Evolutionary conservation across 371 early-diverging fungal species (phyloP).

Genomic region (Mortierella sp.): DNA sequence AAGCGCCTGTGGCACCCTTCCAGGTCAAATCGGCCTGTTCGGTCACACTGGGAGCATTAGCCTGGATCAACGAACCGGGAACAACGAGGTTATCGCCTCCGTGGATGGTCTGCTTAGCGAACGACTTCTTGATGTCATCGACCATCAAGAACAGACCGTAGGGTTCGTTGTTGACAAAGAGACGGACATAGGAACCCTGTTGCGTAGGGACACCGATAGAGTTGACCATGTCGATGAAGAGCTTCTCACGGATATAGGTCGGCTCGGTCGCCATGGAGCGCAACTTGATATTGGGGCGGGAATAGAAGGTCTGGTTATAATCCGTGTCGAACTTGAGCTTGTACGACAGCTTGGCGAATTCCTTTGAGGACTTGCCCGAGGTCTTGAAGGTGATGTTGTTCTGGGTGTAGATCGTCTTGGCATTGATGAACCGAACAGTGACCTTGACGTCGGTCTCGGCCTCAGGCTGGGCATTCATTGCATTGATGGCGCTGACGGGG

Average conservation of each 20-base stretch:
- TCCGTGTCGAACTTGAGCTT: slow-evolving; percentile 62
- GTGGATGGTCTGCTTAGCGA: slow-evolving; percentile 58
- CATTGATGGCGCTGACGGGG: slow-evolving; percentile 41
- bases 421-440: slow-evolving; percentile 60
- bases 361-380: slow-evolving; percentile 68
- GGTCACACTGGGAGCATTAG: slow-evolving; percentile 32
- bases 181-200: slow-evolving; percentile 61
- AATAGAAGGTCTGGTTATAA: slow-evolving; percentile 57
- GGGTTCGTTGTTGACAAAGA: slow-evolving; percentile 63
- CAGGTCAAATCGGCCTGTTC: slow-evolving; percentile 38
- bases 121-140: slow-evolving; percentile 64
- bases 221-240: slow-evolving; percentile 61
- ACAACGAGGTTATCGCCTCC: slow-evolving; percentile 57
- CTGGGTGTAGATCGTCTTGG: slow-evolving; percentile 58
- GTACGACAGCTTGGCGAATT: slow-evolving; percentile 67
- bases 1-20: slow-evolving; percentile 41
- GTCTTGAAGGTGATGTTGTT: slow-evolving; percentile 59
- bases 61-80: slow-evolving; percentile 59
- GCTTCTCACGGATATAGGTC: slow-evolving; percentile 62
- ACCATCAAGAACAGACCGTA: slow-evolving; percentile 67
- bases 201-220: slow-evolving; percentile 66
- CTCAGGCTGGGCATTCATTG: slow-evolving; percentile 53
- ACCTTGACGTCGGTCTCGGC: slow-evolving; percentile 49
- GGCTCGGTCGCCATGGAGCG: slow-evolving; percentile 66
- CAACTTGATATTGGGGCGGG: slow-evolving; percentile 63